Conservation (phyloP, 805 yeast species). For the Lachancea lanzarotensis region DNA sequence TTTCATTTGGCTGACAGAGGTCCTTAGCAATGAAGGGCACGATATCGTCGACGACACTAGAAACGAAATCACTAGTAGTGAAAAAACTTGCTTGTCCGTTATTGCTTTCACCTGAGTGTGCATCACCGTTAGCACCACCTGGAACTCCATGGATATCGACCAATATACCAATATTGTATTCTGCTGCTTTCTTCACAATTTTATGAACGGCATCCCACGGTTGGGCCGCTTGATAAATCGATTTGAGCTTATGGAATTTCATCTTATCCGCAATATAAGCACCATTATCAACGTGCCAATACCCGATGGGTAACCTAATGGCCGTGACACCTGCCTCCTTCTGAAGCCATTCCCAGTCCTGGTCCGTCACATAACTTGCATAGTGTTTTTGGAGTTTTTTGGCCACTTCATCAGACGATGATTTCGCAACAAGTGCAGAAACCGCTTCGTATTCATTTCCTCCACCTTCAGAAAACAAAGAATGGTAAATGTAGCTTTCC, state of each 20-base stretch:
- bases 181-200: slow-evolving; percentile 53
- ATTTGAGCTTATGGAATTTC: slow-evolving; percentile 48
- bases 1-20: slow-evolving; percentile 45
- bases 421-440: slow-evolving; percentile 37
- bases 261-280: slow-evolving; percentile 46
- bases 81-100: slow-evolving; percentile 27
- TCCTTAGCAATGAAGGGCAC: slow-evolving; percentile 59
- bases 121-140: slow-evolving; percentile 83
- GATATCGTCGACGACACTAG: slow-evolving; percentile 40
- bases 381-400: slow-evolving; percentile 58
- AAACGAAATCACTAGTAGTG: slow-evolving; percentile 38
- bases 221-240: slow-evolving; percentile 56
- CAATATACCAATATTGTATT: slow-evolving; percentile 61
- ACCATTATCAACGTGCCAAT: slow-evolving; percentile 77
- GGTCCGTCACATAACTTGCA: slow-evolving; percentile 50
- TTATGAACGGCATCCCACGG: slow-evolving; percentile 57
- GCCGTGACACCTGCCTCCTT: slow-evolving; percentile 61
- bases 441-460: slow-evolving; percentile 73
- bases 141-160: slow-evolving; percentile 88
- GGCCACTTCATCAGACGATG: slow-evolving; percentile 51
- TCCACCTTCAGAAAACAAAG: slow-evolving; percentile 52
- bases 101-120: slow-evolving; percentile 68
- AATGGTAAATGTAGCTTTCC: slow-evolving; percentile 72
- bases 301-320: slow-evolving; percentile 83
- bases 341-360: slow-evolving; percentile 75